Base-by-base conservation (phyloP, 2,329 filamentous ascomycete genomes). In the Nigrospora osmanthi region DNA sequence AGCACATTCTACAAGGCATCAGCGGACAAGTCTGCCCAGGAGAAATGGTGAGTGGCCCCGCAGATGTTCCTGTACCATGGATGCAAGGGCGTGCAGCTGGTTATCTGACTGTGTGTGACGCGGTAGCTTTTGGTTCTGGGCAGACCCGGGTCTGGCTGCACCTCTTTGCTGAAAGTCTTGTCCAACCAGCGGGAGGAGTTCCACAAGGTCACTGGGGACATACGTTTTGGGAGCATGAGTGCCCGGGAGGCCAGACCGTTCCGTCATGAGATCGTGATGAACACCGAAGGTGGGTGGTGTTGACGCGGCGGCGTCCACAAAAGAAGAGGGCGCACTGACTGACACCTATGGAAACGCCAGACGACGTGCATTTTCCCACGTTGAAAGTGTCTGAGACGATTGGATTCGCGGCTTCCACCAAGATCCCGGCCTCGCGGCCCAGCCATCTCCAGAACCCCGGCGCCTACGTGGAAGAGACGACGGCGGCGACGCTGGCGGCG, bases 341-440 rank as follows among this genome's bases (percentile, higher is more conserved):
- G n/a, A 44, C 23, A 31, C 4, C 12, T 12, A 19, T 13, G 6
- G 23, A 28, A 28, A 28, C 23, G 5, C 6, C 23, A 38, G 66
- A 72, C 45, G 83, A 87, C 52, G 60, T 85, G 0, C 83, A 87
- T 58, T 87, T 85, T 49, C 78, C 84, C 0, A 83, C 81, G 0
- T 62, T 89, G 17, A 81, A 76, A 1, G 85, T 87, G 6, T 73
- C 77, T 38, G 69, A 83, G 47, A 88, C 84, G 0, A 63, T 88
- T 1, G 67, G 72, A 6, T 88, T 88, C 59, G 84, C 85, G 0
- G 67, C 85, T 3, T 75, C 78, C 56, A 81, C 80, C 0, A 69
- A 80, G 45, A 82, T 83, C 0, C 83, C 82, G 0, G 72, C 73
- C 2, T 76, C 81, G 2, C 64, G 78, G 14, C 75, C 81, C 5